These are phyloP conservation scores for Stagonosporopsis chrysanthemi DNA, from an alignment of 2,329 filamentous ascomycete species.

Conservation along the genomic window DNA sequence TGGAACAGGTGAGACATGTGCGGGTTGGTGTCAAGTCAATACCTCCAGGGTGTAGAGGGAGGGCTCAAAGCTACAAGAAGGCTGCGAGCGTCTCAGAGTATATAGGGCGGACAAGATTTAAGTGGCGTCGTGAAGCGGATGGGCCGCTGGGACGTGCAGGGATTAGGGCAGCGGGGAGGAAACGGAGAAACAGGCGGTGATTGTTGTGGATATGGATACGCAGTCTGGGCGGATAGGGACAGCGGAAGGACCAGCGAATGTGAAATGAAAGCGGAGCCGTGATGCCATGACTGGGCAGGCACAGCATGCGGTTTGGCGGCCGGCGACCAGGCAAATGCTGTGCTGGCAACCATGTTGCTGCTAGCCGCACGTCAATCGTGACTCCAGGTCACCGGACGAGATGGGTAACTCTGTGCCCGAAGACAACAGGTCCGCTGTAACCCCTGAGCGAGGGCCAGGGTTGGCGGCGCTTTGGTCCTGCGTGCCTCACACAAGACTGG, in stretches of 20 bases:
- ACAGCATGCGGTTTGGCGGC: conserved; percentile 32
- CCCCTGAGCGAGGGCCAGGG: conserved; percentile 49
- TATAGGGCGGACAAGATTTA: conserved; percentile 50
- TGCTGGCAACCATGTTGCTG: conserved; percentile 38
- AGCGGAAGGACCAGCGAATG: conserved; percentile 47
- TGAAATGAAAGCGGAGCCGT: conserved; percentile 40
- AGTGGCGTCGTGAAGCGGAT: conserved; percentile 50
- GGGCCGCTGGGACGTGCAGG: conserved; percentile 44
- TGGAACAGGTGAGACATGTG: conserved; percentile 43
- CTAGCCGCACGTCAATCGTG: conserved; percentile 35
- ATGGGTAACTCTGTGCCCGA: conserved; percentile 30
- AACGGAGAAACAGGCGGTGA: conserved; percentile 49
- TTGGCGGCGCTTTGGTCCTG: conserved; percentile 39
- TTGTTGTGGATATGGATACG: conserved; percentile 48
- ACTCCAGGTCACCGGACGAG: conserved; percentile 40
- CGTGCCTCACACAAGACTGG: conserved; percentile 30
- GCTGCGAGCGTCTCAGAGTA: conserved; percentile 48
- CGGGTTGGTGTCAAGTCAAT: conserved; percentile 35
- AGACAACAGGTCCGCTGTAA: conserved; percentile 30
- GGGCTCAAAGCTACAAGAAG: conserved; percentile 13
- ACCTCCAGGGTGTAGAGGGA: conserved; percentile 36
- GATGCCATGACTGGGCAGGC: conserved; percentile 37
- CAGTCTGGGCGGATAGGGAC: conserved; percentile 47
- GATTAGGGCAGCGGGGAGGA: conserved; percentile 48
- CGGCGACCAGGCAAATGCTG: conserved; percentile 31